phyloP scores from a whole-genome alignment of 768 basidiomycete species.

The Leccinum truebloodii region DNA sequence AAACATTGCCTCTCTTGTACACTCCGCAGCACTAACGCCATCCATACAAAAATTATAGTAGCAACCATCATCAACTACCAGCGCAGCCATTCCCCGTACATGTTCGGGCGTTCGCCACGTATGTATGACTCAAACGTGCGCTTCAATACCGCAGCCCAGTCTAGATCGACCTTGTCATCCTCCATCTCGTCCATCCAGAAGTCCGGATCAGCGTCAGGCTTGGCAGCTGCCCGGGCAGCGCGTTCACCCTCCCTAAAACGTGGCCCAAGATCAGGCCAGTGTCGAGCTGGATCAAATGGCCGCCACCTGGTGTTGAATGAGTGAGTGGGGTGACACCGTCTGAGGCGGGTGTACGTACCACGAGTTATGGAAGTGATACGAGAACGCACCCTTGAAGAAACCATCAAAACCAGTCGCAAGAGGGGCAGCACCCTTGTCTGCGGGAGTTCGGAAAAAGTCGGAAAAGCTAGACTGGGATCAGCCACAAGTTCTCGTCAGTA shows the following conservation, averaged over 20 bases:
- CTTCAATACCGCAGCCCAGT: slow-evolving; percentile 90
- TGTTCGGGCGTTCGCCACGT: slow-evolving; percentile 84
- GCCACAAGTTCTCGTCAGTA: background rate
- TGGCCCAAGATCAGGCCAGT: slow-evolving; percentile 88
- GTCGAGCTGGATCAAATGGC: slow-evolving; percentile 83
- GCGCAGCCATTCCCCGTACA: slow-evolving; percentile 79
- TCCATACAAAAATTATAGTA: background rate
- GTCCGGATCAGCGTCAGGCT: slow-evolving; percentile 22
- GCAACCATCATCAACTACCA: slow-evolving; percentile 15
- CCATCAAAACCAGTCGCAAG: slow-evolving; percentile 85
- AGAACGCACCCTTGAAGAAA: slow-evolving; percentile 92
- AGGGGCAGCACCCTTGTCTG: slow-evolving; percentile 70
- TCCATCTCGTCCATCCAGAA: slow-evolving; percentile 28
- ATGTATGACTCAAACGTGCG: slow-evolving; percentile 92
- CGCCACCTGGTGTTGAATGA: slow-evolving; percentile 69
- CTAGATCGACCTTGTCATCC: slow-evolving; percentile 69
- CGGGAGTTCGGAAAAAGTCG: slow-evolving; percentile 80
- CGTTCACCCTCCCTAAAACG: slow-evolving; percentile 77
- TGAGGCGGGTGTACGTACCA: slow-evolving; percentile 48
- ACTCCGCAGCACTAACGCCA: slow-evolving; percentile 24
- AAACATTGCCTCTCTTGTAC: slow-evolving; percentile 27
- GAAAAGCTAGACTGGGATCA: slow-evolving; percentile 54
- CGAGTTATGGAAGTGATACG: slow-evolving; percentile 94
- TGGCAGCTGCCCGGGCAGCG: slow-evolving; percentile 46
- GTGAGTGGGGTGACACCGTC: slow-evolving; percentile 1